These are phyloP conservation scores for rapeseed (Brassica napus) DNA, from an alignment of 345 rosid species.

Conservation along the genomic window Da-Ae NC_063448.1:43362001-43362500, in stretches of 20 bases:
- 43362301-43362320: constrained; percentile 15
- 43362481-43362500: not conserved
- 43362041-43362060: constrained; percentile 46
- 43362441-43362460: constrained; percentile 55
- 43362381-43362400: constrained; percentile 77
- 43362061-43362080: constrained; percentile 75
- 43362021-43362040: constrained; percentile 65
- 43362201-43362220: constrained; percentile 91
- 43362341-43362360: constrained; percentile 72
- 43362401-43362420: constrained; percentile 82
- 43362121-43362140: not conserved
- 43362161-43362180: constrained; percentile 78
- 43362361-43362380: constrained; percentile 66
- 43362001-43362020: constrained; percentile 82
- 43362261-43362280: constrained; percentile 55
- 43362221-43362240: constrained; percentile 89
- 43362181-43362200: constrained; percentile 86
- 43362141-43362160: constrained; percentile 65
- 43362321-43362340: constrained; percentile 12
- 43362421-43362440: constrained; percentile 83
- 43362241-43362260: constrained; percentile 80
- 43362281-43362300: not conserved
- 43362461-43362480: not conserved
- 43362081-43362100: constrained; percentile 9
- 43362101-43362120: not conserved